Evolutionary conservation across 179 eudicot species (phyloP), one percentile per base, ranked within the genome.

Genomic region (Spergularia azorica): DNA sequence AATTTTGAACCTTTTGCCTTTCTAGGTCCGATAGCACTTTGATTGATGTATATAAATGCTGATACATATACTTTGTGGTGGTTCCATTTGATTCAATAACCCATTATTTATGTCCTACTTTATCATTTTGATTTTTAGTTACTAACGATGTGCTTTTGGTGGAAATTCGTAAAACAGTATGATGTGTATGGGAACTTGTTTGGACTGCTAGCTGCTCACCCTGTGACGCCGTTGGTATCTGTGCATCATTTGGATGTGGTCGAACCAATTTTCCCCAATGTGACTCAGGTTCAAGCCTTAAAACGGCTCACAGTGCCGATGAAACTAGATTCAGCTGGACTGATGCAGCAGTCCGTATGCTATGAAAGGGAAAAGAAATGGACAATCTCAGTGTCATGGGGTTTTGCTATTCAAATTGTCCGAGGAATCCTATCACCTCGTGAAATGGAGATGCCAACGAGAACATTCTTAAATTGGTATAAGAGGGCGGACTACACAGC

Each of bases 381-480:
- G 98, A 91, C 97, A 0, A 76, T 95, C 10, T 88, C 96, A 0
- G 95, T 91, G 7, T 91, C 98, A 0, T 95, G 98, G 98, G 98
- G 98, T 2, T 95, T 84, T 54, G 98, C 97, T 0, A 80, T 95
- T 43, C 98, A 95, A 79, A 83, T 93, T 38, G 78, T 89, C 15
- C 85, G 95, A 21, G 98, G 98, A 21, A 79, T 92, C 59, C 68
- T 93, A 32, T 93, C 97, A 0, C 95, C 98, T 9, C 87, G 97
- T 0, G 98, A 93, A 74, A 86, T 95, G 73, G 98, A 93, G 79
- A 95, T 88, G 93, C 98, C 98, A 0, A 87, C 93, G 0, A 88
- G 98, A 70, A 95, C 97, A 0, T 95, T 95, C 86, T 84, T 95
- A 88, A 95, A 95, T 81, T 95, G 97, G 97, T 91, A 93, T 54